Base-by-base conservation (phyloP, 2,329 filamentous ascomycete species). In the Iodosphaeria phyllophila region DNA sequence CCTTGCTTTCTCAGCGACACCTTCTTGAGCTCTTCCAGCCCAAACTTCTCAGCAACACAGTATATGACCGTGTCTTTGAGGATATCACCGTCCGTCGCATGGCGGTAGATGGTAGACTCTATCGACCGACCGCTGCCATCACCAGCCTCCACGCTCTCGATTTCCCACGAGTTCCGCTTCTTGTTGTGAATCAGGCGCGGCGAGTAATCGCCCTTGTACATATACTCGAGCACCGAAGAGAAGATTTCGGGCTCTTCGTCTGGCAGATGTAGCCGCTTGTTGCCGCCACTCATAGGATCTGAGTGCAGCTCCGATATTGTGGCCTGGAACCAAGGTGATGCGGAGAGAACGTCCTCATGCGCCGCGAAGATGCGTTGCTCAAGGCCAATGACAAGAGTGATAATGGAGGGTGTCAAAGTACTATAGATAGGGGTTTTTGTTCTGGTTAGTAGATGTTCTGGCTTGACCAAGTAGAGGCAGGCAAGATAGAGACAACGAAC, bases 171-270 rank as follows among this genome's bases (percentile, higher is more conserved):
- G 47, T 80, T 72, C 28, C 68, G 66, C 34, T 74, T 71, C 56
- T 83, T 82, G 54, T 86, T 80, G 51, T 82, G 80, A 28, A 80
- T 53, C 13, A 92, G 61, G 11, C 76, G 74, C 3, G 84, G 83
- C 38, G 74, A 84, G 54, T 92, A 92, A 50, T 92, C 84, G 34
- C 83, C 83, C 52, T 91, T 91, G 64, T 91, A 91, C 28, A 93
- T 69, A 38, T 76, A 92, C 46, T 93, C 84, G 28, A 93, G 70
- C 8, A 93, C 64, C 5, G 76, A 83, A 6, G 80, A 91, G 50
- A 93, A 84, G 41, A 92, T 74, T 46, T 92, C 82, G 12, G 84
- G 82, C 38, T 84, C 74, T 49, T 92, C 84, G 31, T 86, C 71
- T 2, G 80, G 75, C 2, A 92, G 66, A 25, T 74, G 64, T 44